phyloP scores from a whole-genome alignment of 768 basidiomycete genomes.

The Lyophyllum atratum region DNA sequence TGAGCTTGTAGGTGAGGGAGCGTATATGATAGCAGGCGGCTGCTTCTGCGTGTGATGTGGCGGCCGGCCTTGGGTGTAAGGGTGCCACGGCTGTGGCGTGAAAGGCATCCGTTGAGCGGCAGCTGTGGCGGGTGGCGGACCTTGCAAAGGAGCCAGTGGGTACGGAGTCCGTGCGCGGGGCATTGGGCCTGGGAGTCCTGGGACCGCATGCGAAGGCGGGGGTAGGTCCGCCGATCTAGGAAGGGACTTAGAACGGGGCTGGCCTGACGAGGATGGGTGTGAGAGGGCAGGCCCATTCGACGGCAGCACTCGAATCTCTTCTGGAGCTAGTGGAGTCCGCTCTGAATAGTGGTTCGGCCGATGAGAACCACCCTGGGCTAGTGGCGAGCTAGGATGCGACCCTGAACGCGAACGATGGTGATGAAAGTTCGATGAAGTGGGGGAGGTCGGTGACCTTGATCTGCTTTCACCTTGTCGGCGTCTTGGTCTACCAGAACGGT shows the following conservation, averaged over 20 bases:
- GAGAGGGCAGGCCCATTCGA: conserved; percentile 42
- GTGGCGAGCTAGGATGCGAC: conserved; percentile 34
- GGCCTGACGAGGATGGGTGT: conserved; percentile 33
- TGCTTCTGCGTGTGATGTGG: conserved; percentile 37
- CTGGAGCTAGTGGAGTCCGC: conserved; percentile 40
- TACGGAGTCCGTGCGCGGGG: conserved; percentile 21
- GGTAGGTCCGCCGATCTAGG: conserved; percentile 38
- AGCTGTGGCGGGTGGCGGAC: conserved; percentile 3
- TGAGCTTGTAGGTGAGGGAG: conserved; percentile 47
- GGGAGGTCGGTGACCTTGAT: conserved; percentile 29
- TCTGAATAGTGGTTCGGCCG: conserved; percentile 19
- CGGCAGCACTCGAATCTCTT: conserved; percentile 66
- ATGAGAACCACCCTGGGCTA: conserved; percentile 29
- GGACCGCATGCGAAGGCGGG: conserved; percentile 23
- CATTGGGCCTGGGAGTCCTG: conserved; percentile 20
- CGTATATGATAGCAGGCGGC: conserved; percentile 61
- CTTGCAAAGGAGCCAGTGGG: conserved; percentile 9
- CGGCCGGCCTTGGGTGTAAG: conserved; percentile 27
- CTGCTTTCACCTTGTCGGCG: conserved; percentile 24
- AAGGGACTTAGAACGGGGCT: conserved; percentile 48
- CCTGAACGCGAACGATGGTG: conserved; percentile 42
- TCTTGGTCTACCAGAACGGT: conserved; percentile 22
- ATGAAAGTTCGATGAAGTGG: conserved; percentile 20
- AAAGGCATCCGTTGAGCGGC: conserved; percentile 3
- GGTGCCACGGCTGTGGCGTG: conserved; percentile 34